Evolutionary conservation across 2,329 filamentous ascomycete species (phyloP).

Genomic region (Ophiostoma ips): DNA sequence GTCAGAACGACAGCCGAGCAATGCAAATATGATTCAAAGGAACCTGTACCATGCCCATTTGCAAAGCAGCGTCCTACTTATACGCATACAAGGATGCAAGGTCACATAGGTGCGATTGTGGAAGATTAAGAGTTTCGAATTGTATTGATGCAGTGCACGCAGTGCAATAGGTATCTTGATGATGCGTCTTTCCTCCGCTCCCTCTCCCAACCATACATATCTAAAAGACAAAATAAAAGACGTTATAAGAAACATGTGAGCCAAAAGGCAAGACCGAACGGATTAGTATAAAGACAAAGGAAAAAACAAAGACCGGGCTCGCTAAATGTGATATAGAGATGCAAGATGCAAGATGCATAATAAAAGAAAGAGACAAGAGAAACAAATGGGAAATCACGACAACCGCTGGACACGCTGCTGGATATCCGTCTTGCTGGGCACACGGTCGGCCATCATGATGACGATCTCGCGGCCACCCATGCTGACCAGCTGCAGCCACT

Average conservation of each 20-base stretch:
- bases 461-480: slow-evolving; percentile 43
- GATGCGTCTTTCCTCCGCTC: neutral
- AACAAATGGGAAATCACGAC: neutral
- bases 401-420: slow-evolving; percentile 18
- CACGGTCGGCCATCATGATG: slow-evolving; percentile 32
- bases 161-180: slow-evolving; percentile 6
- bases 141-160: neutral
- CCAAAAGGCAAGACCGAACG: neutral
- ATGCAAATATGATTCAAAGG: neutral
- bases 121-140: neutral
- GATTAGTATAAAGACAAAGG: neutral
- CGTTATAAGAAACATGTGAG: neutral
- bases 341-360: neutral
- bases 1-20: neutral
- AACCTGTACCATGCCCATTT: too few relatives aligned
- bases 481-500: slow-evolving; percentile 39
- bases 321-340: slow-evolving; percentile 1
- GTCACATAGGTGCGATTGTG: neutral
- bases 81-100: too few relatives aligned
- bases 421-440: slow-evolving; percentile 22
- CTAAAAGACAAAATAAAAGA: neutral
- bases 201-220: neutral
- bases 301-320: neutral
- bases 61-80: too few relatives aligned
- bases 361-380: neutral